Evolutionary conservation across 2,329 filamentous ascomycete genomes (phyloP).

Genomic region (Cladorrhinum sp.): DNA sequence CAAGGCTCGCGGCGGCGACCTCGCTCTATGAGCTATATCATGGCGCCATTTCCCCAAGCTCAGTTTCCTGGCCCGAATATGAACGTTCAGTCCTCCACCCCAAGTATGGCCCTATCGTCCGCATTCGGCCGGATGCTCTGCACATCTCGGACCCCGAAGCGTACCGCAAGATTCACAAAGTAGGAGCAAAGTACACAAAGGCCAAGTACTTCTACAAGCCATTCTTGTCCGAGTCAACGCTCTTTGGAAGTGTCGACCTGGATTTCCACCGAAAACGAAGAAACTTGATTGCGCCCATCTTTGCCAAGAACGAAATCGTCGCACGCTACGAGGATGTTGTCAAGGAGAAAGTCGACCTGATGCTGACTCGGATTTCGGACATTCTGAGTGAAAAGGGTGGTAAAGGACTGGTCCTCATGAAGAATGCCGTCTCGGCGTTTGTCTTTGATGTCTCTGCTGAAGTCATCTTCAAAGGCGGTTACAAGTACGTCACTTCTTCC

Average conservation of each 20-base stretch:
- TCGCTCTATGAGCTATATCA: slow-evolving; percentile 30
- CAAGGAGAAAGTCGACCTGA: not conserved
- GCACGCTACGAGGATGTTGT: not conserved
- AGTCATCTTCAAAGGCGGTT: not conserved
- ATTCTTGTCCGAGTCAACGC: not conserved
- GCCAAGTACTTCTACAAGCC: not conserved
- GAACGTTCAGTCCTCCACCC: not conserved
- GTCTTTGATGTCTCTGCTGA: not conserved
- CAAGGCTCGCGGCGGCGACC: slow-evolving; percentile 28
- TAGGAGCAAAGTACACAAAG: slow-evolving; percentile 8
- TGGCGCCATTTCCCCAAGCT: slow-evolving; percentile 6
- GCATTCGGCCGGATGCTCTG: slow-evolving; percentile 9
- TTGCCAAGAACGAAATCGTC: not conserved
- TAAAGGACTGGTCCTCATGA: not conserved
- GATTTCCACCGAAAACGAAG: slow-evolving; percentile 1
- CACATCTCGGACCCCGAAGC: slow-evolving; percentile 9
- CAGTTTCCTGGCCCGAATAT: not conserved
- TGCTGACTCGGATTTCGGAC: not conserved
- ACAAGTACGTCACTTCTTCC: not conserved
- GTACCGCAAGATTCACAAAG: slow-evolving; percentile 6
- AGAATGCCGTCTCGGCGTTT: not conserved
- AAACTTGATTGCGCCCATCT: not conserved
- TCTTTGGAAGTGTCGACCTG: not conserved
- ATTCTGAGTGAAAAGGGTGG: not conserved
- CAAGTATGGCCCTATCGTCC: slow-evolving; percentile 11